A percentile compares a stretch with the other conserved stretches of the same genome.
Conservation (phyloP, 31 red algal species). For the Odonthalia washingtoniensis region DNA sequence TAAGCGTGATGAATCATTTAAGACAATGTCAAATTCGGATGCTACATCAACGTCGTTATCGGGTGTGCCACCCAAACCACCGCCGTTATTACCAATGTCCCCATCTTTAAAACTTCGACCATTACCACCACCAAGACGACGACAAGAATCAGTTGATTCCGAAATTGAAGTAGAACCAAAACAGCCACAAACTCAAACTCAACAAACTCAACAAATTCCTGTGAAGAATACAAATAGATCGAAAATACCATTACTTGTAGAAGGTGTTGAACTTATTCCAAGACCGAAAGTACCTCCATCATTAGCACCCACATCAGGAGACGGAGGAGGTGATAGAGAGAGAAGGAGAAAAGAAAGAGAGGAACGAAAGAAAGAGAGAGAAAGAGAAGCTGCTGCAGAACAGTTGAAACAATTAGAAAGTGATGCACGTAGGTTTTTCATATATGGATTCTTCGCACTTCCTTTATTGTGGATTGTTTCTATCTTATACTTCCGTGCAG, state of each 20-base stretch:
- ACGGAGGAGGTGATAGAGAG: background rate
- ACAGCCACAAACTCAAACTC: background rate
- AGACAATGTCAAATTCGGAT: no score
- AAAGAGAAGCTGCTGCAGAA: conserved; percentile 24
- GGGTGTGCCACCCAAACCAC: background rate
- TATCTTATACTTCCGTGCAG: conserved; percentile 65
- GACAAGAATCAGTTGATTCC: background rate
- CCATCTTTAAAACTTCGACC: background rate
- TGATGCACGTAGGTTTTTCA: conserved; percentile 60
- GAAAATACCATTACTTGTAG: background rate
- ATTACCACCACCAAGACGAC: background rate
- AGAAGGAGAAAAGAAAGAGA: conserved; percentile 21
- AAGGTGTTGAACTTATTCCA: background rate
- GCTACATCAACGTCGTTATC: no score
- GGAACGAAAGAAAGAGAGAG: conserved; percentile 30
- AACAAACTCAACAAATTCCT: background rate
- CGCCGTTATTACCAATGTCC: background rate
- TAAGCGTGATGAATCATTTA: no score
- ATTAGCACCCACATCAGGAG: background rate
- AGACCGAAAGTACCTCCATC: background rate
- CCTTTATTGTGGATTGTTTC: conserved; percentile 70
- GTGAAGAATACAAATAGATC: background rate
- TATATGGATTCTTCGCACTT: conserved; percentile 62
- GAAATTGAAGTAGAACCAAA: background rate
- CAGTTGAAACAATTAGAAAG: conserved; percentile 45